Evolutionary conservation across 2,329 filamentous ascomycete genomes (phyloP).

Genomic region (Trichoderma oligosporum): DNA sequence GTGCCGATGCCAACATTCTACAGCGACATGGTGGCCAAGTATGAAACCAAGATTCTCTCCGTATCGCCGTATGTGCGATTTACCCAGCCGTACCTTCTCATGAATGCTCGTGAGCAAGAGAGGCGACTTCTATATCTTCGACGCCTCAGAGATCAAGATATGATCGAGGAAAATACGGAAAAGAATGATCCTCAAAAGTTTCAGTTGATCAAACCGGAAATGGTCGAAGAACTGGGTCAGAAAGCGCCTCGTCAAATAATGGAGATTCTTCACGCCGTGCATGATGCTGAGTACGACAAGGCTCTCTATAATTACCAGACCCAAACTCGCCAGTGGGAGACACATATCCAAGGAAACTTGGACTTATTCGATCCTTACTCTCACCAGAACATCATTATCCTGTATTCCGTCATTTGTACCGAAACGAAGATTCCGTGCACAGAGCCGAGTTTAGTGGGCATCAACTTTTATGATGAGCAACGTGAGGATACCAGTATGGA

Average conservation of each 20-base stretch:
- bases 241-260: slow-evolving; percentile 81
- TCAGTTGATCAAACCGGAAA: slow-evolving; percentile 87
- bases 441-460: slow-evolving; percentile 82
- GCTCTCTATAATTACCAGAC: slow-evolving; percentile 90
- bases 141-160: slow-evolving; percentile 73
- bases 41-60: slow-evolving; percentile 88
- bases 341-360: slow-evolving; percentile 81
- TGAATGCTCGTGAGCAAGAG: slow-evolving; percentile 89
- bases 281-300: slow-evolving; percentile 95
- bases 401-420: slow-evolving; percentile 92
- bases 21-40: slow-evolving; percentile 89
- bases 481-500: slow-evolving; percentile 67
- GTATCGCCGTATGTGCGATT: slow-evolving; percentile 97
- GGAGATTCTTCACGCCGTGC: slow-evolving; percentile 89
- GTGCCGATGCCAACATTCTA: slow-evolving; percentile 87
- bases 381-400: slow-evolving; percentile 92
- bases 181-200: slow-evolving; percentile 69
- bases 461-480: slow-evolving; percentile 93
- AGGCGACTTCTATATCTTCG: slow-evolving; percentile 77
- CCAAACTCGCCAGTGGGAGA: slow-evolving; percentile 94
- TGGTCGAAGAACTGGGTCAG: slow-evolving; percentile 82
- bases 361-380: slow-evolving; percentile 92
- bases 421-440: slow-evolving; percentile 89
- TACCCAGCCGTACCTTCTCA: slow-evolving; percentile 85
- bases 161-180: slow-evolving; percentile 55